phyloP scores from a whole-genome alignment of 768 basidiomycete species.

The Floccularia luteovirens region DNA sequence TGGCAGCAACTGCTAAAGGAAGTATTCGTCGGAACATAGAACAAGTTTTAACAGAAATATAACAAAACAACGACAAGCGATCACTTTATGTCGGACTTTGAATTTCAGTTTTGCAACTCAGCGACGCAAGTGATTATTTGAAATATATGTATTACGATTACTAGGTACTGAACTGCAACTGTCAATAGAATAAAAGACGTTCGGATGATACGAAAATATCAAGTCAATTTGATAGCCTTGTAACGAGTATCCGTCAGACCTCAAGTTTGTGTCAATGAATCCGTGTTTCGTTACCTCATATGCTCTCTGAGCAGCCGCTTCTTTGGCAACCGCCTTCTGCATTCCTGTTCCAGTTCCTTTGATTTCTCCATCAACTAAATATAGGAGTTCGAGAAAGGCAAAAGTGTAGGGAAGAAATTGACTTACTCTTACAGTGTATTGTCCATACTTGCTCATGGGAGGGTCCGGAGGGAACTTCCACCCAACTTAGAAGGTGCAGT shows the following conservation, averaged over 20 bases:
- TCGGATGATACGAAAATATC: too few relatives aligned
- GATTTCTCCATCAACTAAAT: constrained; percentile 41
- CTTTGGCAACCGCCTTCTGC: constrained; percentile 42
- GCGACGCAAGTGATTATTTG: too few relatives aligned
- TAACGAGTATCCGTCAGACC: too few relatives aligned
- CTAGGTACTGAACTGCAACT: too few relatives aligned
- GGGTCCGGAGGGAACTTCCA: constrained; percentile 30
- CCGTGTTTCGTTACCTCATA: too few relatives aligned
- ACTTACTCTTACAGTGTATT: constrained; percentile 51
- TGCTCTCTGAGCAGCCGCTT: constrained; percentile 39
- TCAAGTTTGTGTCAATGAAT: too few relatives aligned
- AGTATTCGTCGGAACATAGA: constrained; percentile 28
- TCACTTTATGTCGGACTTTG: constrained; percentile 4
- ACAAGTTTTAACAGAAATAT: constrained; percentile 1
- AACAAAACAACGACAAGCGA: not conserved
- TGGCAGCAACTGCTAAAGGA: constrained; percentile 48
- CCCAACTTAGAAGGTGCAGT: constrained; percentile 29
- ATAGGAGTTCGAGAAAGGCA: too few relatives aligned
- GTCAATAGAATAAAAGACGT: too few relatives aligned
- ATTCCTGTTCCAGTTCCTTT: constrained; percentile 41
- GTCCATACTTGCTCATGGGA: constrained; percentile 39
- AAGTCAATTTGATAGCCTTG: too few relatives aligned
- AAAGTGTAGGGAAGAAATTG: too few relatives aligned
- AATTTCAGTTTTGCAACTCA: constrained; percentile 10
- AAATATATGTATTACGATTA: too few relatives aligned